Base-by-base conservation (phyloP, 257 asterid species). In the Solanum ossicruentum region DNA sequence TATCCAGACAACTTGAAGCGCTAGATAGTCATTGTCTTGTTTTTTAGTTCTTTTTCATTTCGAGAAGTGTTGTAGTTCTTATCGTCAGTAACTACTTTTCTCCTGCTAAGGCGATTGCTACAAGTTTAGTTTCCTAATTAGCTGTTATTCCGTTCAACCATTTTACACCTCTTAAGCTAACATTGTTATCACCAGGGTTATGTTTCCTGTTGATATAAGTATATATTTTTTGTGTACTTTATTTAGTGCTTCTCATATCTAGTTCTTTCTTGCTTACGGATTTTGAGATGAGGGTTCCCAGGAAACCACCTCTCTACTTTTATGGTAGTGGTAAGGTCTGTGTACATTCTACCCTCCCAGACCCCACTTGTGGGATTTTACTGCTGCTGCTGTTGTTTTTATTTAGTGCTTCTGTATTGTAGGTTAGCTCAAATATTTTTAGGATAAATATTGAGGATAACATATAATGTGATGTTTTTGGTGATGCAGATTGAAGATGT, bases 401-500 rank as follows among this genome's bases (percentile, higher is more conserved):
- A 15, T 26, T 1, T 78, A 23, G 47, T 49, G 83, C 49, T 78
- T 78, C 28, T 1, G 16, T 78, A 28, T 26, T 78, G 82, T 43
- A 16, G 65, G 6, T 32, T 39, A 28, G 17, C 47, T 51, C 82
- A 77, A 63, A 63, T 70, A 45, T 20, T n/a, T 32, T 52, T 88
- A 75, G 52, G 32, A 65, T 3, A 65, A 18, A 10, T 12, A 55
- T 85, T 79, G 69, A 28, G 79, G 75, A 17, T 9, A 16, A 78
- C 1, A 21, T 51, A 17, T 52, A 28, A 28, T 52, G 17, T 0
- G 23, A 28, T 78, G 66, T 16, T 52, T 16, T 17, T 78, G 47
- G 58, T 45, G 20, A 81, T 90, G 90, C 97, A 94, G 98, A 95
- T 94, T 87, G 92, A 93, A 75, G 92, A 93, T 84, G 98, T 95